Evolutionary conservation across 2,329 filamentous ascomycete species (phyloP), one percentile per base, ranked within the genome.

Genomic region (Falciphora oryzae): DNA sequence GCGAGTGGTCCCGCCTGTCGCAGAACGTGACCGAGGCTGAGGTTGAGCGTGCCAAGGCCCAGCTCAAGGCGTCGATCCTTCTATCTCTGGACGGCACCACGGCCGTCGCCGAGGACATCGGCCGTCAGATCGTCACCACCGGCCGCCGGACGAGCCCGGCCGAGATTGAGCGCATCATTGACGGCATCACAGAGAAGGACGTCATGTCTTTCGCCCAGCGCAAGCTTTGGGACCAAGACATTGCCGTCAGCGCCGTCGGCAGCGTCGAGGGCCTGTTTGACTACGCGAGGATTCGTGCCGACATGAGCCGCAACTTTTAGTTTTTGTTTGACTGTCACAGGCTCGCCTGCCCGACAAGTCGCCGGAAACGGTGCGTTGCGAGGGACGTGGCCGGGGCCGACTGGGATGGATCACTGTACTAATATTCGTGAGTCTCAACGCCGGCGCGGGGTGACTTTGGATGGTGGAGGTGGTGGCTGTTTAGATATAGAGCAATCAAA

Each of bases 21-120:
- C 89, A 88, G 83, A 91, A 88, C 80, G 95, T 99, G 73, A 88
- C 85, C 74, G 86, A 92, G 75, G 89, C 93, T 70, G 95, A 99
- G 83, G 91, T 93, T 67, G 95, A 99, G 87, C 94, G 95, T 72
- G 95, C 95, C 80, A 99, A 99, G 88, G 92, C 95, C 69, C 95
- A 99, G 84, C 89, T 99, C 74, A 99, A 99, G 88, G 95, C 95
- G 68, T 97, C 93, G 64, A 93, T 99, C 75, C 91, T 99, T 68
- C 89, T 99, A 70, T 96, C 93, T 63, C 92, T 99, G 38, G 95
- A 99, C 78, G 96, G 93, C 78, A 98, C 95, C 75, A 98, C 95
- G 61, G 93, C 95, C 72, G 90, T 97, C 64, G 95, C 95, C 67
- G 95, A 99, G 85, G 95, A 99, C 77, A 97, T 99, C 78, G 95